Conservation (phyloP, 116 monocot genomes). For the Papilionanthe hybrid region DNA sequence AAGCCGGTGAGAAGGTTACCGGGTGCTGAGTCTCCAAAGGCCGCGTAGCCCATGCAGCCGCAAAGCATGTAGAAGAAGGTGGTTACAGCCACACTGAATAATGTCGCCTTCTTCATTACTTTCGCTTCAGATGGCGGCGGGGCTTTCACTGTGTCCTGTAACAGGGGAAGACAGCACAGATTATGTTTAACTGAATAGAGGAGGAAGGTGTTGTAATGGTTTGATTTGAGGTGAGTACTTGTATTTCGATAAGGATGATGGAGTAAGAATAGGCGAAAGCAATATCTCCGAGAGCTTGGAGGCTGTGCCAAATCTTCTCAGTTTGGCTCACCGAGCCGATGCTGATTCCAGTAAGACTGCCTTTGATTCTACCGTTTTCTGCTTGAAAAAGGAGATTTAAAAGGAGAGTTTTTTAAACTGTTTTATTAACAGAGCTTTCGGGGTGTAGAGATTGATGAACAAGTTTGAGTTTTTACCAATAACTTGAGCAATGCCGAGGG, state of each 20-base stretch:
- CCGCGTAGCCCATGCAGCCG: conserved; percentile 90
- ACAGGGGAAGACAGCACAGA: not conserved
- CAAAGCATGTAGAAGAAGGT: conserved; percentile 88
- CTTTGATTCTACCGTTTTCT: conserved; percentile 50
- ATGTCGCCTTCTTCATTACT: conserved; percentile 75
- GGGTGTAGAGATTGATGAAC: not conserved
- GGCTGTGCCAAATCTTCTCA: conserved; percentile 70
- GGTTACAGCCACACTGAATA: conserved; percentile 60
- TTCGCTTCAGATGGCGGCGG: conserved; percentile 69
- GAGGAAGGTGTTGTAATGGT: too few relatives aligned
- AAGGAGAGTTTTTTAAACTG: not conserved
- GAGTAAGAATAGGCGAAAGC: conserved; percentile 96
- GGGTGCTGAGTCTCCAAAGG: conserved; percentile 73
- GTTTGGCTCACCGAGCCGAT: conserved; percentile 48
- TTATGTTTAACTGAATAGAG: not conserved
- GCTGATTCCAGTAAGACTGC: conserved; percentile 69
- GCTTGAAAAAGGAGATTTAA: not conserved
- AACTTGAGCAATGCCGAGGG: conserved; percentile 47
- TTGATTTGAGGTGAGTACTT: conserved; percentile 25
- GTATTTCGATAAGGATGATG: conserved; percentile 85
- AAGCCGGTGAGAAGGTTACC: conserved; percentile 91
- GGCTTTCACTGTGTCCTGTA: conserved; percentile 59
- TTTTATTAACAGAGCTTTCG: not conserved
- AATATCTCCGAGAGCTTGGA: conserved; percentile 82
- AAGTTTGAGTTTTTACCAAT: conserved; percentile 15